These are phyloP conservation scores for Coemansia reversa DNA, from an alignment of 192 early-diverging fungal species.

Conservation along the genomic window DNA sequence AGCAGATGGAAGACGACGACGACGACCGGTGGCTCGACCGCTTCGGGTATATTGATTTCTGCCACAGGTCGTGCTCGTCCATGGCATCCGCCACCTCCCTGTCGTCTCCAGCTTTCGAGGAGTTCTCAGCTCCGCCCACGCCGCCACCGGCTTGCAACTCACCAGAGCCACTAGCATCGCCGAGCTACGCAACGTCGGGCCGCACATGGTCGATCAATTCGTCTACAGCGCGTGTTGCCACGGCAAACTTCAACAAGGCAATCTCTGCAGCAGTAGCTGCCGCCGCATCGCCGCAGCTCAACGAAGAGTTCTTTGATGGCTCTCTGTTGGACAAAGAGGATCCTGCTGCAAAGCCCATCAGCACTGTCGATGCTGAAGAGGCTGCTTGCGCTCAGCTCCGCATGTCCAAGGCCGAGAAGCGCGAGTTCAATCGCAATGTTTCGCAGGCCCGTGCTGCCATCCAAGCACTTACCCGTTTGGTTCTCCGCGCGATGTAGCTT, in stretches of 20 bases:
- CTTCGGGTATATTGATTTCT: constrained; percentile 52
- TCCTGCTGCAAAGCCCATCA: not conserved
- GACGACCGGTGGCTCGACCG: constrained; percentile 44
- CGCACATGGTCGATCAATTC: constrained; percentile 9
- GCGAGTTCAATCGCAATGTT: constrained; percentile 14
- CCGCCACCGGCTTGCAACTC: constrained; percentile 5
- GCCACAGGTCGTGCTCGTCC: constrained; percentile 25
- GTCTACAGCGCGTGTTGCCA: constrained; percentile 16
- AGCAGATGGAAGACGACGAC: constrained; percentile 29
- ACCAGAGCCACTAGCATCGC: constrained; percentile 2
- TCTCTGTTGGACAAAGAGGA: constrained; percentile 6
- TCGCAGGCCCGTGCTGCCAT: constrained; percentile 14
- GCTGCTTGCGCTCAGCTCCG: constrained; percentile 9
- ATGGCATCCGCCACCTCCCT: constrained; percentile 7
- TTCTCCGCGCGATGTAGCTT: constrained; percentile 1
- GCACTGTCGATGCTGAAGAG: constrained; percentile 3
- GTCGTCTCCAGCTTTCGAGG: constrained; percentile 16
- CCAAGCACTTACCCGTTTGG: constrained; percentile 20
- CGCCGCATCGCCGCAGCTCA: not conserved
- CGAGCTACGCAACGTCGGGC: constrained; percentile 6
- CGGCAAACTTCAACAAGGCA: constrained; percentile 20
- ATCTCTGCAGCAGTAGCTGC: constrained; percentile 9
- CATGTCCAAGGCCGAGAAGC: constrained; percentile 12
- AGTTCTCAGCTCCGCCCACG: not conserved
- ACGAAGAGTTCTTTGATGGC: not conserved